Base-by-base conservation (phyloP, 495 filamentous ascomycete genomes). In the Aspergillus funiculosus region DNA sequence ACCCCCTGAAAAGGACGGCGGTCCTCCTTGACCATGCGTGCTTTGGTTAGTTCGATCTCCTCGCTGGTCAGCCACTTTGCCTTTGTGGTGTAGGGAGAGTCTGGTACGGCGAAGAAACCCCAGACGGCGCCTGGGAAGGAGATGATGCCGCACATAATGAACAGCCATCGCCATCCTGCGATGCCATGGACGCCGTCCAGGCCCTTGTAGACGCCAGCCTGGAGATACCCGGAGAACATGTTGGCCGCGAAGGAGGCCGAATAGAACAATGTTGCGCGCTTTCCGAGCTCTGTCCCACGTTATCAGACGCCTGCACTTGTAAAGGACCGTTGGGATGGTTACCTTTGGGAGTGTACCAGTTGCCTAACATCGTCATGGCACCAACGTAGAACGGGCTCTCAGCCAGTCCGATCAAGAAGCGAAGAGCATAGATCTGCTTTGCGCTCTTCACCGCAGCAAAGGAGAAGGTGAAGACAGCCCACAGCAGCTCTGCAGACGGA, bases 141-240 rank as follows among this genome's bases (percentile, higher is more conserved):
- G 43, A 75, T 72, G 2, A 76, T 40, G 1, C 63, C 63, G 47
- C 66, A 72, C 43, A 77, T 68, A 46, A 77, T 73, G 47, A 68
- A 77, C 66, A 77, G 68, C 72, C 71, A 76, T 40, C 72, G 54
- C 74, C 73, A 78, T 0, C 74, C 74, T 2, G 62, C 63, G 0
- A 75, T 52, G 0, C 74, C 73, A 25, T 69, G 56, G 5, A 69
- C 60, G 0, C 70, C 71, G 34, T 76, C 65, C 2, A 78, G 58
- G 3, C 59, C 46, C 5, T 44, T 37, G 3, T 64, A 71, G 13
- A 70, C 62, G 1, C 64, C 73, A 0, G 71, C 63, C 60, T 75
- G 72, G 6, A 39, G 36, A 21, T 39, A 39, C 6, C 36, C 36
- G 36, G 19, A 24, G 45, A 78, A 70, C 15, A 74, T 52, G 7